Evolutionary conservation across 176 grass and related monocot genomes (phyloP).

Genomic region (Rhipidocladum racemiflorum): DNA sequence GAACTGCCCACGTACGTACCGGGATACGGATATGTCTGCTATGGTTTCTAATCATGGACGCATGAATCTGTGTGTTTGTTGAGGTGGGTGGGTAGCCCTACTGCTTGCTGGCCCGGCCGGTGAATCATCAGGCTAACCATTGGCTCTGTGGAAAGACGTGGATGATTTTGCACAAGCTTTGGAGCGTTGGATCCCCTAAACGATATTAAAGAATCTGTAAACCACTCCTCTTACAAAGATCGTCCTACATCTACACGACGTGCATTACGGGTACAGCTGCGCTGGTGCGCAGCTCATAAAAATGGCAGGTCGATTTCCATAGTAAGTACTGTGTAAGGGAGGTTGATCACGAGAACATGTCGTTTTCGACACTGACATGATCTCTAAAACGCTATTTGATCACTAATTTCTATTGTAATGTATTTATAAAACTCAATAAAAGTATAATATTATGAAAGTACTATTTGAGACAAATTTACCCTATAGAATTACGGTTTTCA

Average conservation of each 20-base stretch:
- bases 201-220: neutral
- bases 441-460: too few relatives aligned
- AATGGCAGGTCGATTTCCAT: neutral
- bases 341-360: neutral
- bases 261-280: neutral
- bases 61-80: neutral
- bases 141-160: neutral
- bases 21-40: neutral
- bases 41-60: constrained; percentile 6
- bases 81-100: neutral
- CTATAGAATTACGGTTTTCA: too few relatives aligned
- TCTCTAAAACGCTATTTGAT: too few relatives aligned
- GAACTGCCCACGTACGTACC: neutral
- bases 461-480: too few relatives aligned
- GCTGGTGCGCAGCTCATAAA: neutral
- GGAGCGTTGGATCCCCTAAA: constrained; percentile 9
- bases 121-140: constrained; percentile 26
- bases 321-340: neutral
- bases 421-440: too few relatives aligned
- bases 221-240: constrained; percentile 14
- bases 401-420: too few relatives aligned
- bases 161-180: neutral
- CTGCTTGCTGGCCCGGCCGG: neutral
- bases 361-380: too few relatives aligned
- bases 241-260: neutral